Conservation (phyloP, 345 rosid species). For the Psidium guajava region DNA sequence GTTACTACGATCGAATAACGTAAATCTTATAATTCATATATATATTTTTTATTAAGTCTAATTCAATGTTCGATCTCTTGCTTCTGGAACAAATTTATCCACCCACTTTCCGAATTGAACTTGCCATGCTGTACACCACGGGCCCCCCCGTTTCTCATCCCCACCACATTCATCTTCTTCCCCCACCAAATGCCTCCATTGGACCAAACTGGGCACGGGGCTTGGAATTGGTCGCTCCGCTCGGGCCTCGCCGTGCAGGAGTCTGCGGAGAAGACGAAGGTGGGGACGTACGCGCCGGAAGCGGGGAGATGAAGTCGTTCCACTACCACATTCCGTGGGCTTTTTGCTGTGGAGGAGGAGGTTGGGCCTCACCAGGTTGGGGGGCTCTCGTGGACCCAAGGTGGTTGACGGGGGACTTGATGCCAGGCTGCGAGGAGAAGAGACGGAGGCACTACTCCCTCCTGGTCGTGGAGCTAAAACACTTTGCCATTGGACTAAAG, state of each 20-base stretch:
- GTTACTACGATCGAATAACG: too few species aligned
- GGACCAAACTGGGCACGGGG: conserved; percentile 42
- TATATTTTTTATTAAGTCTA: too few species aligned
- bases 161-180: conserved; percentile 24
- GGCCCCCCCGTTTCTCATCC: too few species aligned
- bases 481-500: conserved; percentile 23
- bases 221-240: conserved; percentile 17
- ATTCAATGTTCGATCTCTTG: too few species aligned
- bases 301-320: conserved; percentile 34
- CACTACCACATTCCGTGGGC: conserved; percentile 91
- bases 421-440: too few species aligned
- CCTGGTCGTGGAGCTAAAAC: conserved; percentile 45
- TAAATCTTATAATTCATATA: too few species aligned
- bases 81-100: too few species aligned
- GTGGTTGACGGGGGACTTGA: conserved; percentile 11
- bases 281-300: conserved; percentile 67
- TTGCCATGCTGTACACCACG: too few species aligned
- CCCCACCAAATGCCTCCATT: conserved; percentile 35
- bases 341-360: conserved; percentile 40
- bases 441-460: conserved; percentile 38
- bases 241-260: conserved; percentile 57
- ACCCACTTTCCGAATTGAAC: too few species aligned
- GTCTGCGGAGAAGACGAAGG: conserved; percentile 70
- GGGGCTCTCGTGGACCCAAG: conserved; percentile 63
- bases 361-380: not conserved